These are phyloP conservation scores for Myxozyma melibiosi DNA, from an alignment of 805 yeast genomes.

Conservation along the genomic window DNA sequence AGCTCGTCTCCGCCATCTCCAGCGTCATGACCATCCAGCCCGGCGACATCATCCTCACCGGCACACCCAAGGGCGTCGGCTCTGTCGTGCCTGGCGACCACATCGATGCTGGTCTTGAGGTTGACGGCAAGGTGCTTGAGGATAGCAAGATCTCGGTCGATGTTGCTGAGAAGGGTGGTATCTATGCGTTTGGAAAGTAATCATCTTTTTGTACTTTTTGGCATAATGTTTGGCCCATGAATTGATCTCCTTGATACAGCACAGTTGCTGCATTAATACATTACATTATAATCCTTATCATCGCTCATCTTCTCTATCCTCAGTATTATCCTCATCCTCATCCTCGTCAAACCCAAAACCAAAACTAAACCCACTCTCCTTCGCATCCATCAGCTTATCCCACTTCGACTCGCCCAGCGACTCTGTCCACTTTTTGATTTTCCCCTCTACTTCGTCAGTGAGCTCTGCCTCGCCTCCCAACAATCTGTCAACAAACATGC, in stretches of 20 bases:
- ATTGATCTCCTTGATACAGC: too few relatives aligned
- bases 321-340: conserved; percentile 4
- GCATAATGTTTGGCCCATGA: neutral
- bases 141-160: conserved; percentile 52
- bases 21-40: conserved; percentile 87
- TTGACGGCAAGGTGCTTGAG: conserved; percentile 58
- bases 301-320: neutral
- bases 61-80: conserved; percentile 99
- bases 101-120: conserved; percentile 63
- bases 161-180: conserved; percentile 62
- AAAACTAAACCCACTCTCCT: conserved; percentile 45
- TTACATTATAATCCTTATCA: neutral
- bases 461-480: conserved; percentile 16
- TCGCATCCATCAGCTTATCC: conserved; percentile 49
- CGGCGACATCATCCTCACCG: conserved; percentile 90
- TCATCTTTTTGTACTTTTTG: neutral
- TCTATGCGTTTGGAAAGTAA: conserved; percentile 49
- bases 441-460: conserved; percentile 37
- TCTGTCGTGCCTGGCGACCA: conserved; percentile 74
- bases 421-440: conserved; percentile 33
- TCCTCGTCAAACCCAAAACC: conserved; percentile 36
- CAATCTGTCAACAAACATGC: conserved; percentile 44
- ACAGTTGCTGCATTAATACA: too few relatives aligned
- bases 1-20: conserved; percentile 77
- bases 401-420: conserved; percentile 49